Evolutionary conservation across 2,329 filamentous ascomycete species (phyloP), one percentile per base, ranked within the genome.

Genomic region (Ophiostoma sp.): DNA sequence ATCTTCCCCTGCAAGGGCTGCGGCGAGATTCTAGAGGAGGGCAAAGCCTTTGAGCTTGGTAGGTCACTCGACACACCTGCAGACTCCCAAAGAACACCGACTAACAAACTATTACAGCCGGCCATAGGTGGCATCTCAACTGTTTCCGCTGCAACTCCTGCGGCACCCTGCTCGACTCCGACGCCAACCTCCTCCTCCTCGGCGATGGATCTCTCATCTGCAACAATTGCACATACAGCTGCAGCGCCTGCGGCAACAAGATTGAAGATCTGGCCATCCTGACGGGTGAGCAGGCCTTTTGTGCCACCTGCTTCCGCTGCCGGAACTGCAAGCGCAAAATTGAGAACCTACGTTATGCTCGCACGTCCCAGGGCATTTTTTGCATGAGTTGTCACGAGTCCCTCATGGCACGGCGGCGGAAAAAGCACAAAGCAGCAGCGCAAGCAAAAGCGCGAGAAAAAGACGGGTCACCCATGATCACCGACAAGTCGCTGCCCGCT

Each of bases 331-430:
- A 98, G 86, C 91, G 93, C 81, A 98, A 98, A 85, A 99, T 99
- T 75, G 96, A 99, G 83, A 99, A 99, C 81, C 87, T 99, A 76
- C 91, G 95, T 81, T 99, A 98, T 89, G 96, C 96, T 72, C 91
- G 96, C 80, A 99, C 96, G 0, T 98, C 95, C 8, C 96, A 98
- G 82, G 96, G 96, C 75, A 99, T 99, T 78, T 98, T 99, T 81
- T 99, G 96, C 84, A 99, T 99, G 96, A 94, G 92, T 79, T 99
- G 96, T 81, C 96, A 99, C 80, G 96, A 99, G 83, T 96, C 94
- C 36, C 84, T 99, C 71, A 98, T 98, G 94, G 94, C 95, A 69
- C 88, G 95, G 76, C 89, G 95, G 76, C 89, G 94, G 79, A 98
- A 98, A 84, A 94, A 93, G 82, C 91, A 92, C 52, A 94, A 93